Evolutionary conservation across 2,329 filamentous ascomycete genomes (phyloP).

Genomic region (Talaromyces verruculosus): DNA sequence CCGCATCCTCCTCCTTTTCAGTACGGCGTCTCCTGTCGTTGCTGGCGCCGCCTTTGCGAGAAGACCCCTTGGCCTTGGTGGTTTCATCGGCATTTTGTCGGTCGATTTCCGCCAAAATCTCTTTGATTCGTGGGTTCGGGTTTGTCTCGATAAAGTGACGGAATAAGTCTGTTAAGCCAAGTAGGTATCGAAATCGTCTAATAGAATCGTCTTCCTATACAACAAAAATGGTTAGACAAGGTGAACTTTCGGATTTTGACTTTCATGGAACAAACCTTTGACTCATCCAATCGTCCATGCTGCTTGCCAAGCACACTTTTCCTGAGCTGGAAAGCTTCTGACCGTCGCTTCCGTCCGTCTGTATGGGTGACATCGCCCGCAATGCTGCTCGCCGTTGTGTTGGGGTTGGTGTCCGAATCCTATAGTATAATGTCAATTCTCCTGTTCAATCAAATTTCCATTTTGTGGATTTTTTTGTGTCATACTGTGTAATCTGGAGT

Average conservation of each 20-base stretch:
- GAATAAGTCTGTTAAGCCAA: slow-evolving; percentile 94
- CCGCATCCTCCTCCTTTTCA: slow-evolving; percentile 96
- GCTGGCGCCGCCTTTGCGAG: slow-evolving; percentile 80
- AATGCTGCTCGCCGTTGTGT: slow-evolving; percentile 77
- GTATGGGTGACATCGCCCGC: slow-evolving; percentile 65
- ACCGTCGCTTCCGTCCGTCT: slow-evolving; percentile 82
- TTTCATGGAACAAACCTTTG: slow-evolving; percentile 64
- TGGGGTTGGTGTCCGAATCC: slow-evolving; percentile 66
- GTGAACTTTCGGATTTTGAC: not conserved
- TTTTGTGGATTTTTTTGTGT: not conserved
- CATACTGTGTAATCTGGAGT: slow-evolving; percentile 60
- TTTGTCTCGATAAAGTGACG: slow-evolving; percentile 99
- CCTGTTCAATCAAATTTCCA: not conserved
- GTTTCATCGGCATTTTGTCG: slow-evolving; percentile 78
- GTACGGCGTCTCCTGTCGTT: slow-evolving; percentile 80
- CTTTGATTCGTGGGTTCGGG: slow-evolving; percentile 88
- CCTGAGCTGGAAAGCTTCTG: slow-evolving; percentile 83
- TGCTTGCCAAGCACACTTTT: slow-evolving; percentile 94
- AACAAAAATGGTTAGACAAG: not conserved
- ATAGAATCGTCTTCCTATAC: slow-evolving; percentile 88
- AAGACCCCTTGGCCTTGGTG: slow-evolving; percentile 65
- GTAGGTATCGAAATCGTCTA: slow-evolving; percentile 86
- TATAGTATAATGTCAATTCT: slow-evolving; percentile 27
- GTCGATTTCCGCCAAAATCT: slow-evolving; percentile 92
- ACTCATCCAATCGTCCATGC: slow-evolving; percentile 86